Conservation (phyloP, 768 basidiomycete species). For the Leucocoprinus sp. region DNA sequence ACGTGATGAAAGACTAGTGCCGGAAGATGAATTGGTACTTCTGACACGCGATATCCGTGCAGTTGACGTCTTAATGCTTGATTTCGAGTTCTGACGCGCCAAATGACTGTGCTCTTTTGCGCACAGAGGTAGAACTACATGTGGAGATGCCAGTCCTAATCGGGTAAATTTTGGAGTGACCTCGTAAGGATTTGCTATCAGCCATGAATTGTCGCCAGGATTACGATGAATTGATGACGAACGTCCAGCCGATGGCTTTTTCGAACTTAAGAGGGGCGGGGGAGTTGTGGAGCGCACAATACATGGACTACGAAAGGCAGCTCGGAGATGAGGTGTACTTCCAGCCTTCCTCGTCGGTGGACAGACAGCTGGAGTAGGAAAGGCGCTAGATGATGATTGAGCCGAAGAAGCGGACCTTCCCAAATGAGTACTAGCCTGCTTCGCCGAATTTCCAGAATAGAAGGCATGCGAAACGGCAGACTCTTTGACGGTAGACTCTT, state of each 20-base stretch:
- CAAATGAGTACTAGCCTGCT: background rate
- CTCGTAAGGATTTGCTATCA: conserved; percentile 26
- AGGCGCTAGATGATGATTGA: background rate
- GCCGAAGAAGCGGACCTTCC: background rate
- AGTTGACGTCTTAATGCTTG: background rate
- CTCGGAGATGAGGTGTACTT: background rate
- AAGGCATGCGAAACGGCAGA: background rate
- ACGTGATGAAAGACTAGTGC: background rate
- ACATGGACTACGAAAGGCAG: conserved; percentile 4
- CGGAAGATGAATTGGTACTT: background rate
- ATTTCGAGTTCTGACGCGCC: background rate
- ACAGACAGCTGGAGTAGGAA: background rate
- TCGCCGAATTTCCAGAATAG: background rate
- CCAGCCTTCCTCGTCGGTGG: background rate
- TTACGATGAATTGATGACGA: conserved; percentile 6
- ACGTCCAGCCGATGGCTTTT: conserved; percentile 10
- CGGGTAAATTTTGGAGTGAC: conserved; percentile 34
- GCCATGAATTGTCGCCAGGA: conserved; percentile 26
- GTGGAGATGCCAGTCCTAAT: conserved; percentile 23
- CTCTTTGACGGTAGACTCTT: background rate
- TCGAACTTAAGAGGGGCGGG: conserved; percentile 3
- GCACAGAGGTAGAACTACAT: conserved; percentile 34
- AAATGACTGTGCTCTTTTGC: conserved; percentile 22
- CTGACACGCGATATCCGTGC: background rate
- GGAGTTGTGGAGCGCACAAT: conserved; percentile 7